Conservation (phyloP, 345 rosid species). For the Salix brachista region DNA sequence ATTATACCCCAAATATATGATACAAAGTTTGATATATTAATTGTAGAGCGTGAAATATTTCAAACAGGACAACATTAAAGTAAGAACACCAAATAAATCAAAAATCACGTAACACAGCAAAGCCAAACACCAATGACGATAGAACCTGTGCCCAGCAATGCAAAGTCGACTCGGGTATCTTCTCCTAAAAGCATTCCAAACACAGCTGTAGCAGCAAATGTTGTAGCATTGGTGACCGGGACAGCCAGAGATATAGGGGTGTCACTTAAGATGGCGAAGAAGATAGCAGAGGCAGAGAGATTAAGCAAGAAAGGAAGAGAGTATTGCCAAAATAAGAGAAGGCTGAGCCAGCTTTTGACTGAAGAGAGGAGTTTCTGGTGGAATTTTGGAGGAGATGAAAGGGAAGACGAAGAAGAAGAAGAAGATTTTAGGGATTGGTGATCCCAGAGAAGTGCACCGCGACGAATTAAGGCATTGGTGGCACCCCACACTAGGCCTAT, state of each 20-base stretch:
- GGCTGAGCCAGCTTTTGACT: conserved; percentile 47
- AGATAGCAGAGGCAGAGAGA: conserved; percentile 84
- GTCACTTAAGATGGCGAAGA: conserved; percentile 66
- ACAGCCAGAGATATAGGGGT: conserved; percentile 81
- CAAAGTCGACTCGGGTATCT: conserved; percentile 49
- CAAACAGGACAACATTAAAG: background rate
- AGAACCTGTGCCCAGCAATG: conserved; percentile 58
- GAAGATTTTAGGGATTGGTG: conserved; percentile 17
- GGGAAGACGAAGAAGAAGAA: conserved; percentile 14
- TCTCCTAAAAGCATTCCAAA: conserved; percentile 73
- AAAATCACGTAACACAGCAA: conserved; percentile 42
- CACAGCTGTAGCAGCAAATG: conserved; percentile 85
- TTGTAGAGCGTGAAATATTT: background rate
- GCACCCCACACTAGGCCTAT: conserved; percentile 93
- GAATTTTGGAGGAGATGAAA: conserved; percentile 19
- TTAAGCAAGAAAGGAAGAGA: conserved; percentile 74
- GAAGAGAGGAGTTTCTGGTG: conserved; percentile 35
- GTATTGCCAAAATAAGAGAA: conserved; percentile 86
- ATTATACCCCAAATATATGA: too few relatives aligned
- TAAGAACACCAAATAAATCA: background rate
- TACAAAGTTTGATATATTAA: background rate
- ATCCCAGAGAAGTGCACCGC: conserved; percentile 88
- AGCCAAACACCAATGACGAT: conserved; percentile 80
- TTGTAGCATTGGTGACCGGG: conserved; percentile 88
- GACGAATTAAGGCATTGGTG: conserved; percentile 84